phyloP scores from a whole-genome alignment of 2,329 filamentous ascomycete genomes.

The Venturia effusa region DNA sequence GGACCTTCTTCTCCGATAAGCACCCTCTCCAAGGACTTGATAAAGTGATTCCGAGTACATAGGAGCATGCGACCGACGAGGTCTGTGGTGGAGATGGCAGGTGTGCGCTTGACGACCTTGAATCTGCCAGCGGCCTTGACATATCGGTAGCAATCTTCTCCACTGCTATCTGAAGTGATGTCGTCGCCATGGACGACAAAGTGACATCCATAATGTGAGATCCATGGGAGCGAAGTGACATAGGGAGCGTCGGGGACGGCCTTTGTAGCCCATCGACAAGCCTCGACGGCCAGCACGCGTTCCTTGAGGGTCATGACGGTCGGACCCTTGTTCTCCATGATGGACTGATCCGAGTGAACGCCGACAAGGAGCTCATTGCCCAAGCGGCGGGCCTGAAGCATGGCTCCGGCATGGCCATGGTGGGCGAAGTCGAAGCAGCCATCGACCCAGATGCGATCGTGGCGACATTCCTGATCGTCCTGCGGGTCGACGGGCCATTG shows the following conservation, averaged over 20 bases:
- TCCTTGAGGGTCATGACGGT: conserved; percentile 93
- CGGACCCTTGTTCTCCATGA: conserved; percentile 92
- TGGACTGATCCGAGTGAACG: conserved; percentile 90
- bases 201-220: conserved; percentile 86
- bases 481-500: conserved; percentile 57
- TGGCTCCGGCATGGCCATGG: conserved; percentile 92
- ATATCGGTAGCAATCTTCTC: conserved; percentile 94
- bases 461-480: conserved; percentile 44
- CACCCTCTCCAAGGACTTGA: conserved; percentile 61
- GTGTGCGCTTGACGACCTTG: conserved; percentile 92
- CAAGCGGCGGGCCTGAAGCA: conserved; percentile 88
- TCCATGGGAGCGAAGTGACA: conserved; percentile 88
- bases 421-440: conserved; percentile 99
- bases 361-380: conserved; percentile 83
- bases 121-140: conserved; percentile 91
- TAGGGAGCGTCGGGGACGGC: conserved; percentile 83
- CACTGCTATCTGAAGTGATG: conserved; percentile 86
- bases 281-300: conserved; percentile 80
- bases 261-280: conserved; percentile 86
- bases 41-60: conserved; percentile 90
- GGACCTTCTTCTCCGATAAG: conserved; percentile 63
- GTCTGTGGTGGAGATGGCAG: conserved; percentile 93
- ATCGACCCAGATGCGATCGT: conserved; percentile 89
- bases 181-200: conserved; percentile 97
- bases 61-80: conserved; percentile 96